Percentiles rank a stretch among this genome's conserved stretches.
Evolutionary conservation across 352 stramenopile species (phyloP).

Genomic region (Lagenidium giganteum): DNA sequence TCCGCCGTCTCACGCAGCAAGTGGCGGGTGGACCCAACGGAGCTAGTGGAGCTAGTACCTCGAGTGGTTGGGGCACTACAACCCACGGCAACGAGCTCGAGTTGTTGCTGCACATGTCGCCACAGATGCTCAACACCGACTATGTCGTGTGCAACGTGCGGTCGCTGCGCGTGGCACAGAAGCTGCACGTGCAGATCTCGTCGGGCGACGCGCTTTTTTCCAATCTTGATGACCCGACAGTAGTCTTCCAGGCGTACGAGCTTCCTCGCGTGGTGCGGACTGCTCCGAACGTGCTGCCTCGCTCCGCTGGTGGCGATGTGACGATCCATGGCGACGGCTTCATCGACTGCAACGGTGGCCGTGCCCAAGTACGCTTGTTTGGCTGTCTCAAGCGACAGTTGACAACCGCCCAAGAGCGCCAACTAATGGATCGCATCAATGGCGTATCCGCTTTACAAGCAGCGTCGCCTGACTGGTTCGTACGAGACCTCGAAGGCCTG

Average conservation of each 20-base stretch:
- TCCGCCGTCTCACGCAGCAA: slow-evolving; percentile 34
- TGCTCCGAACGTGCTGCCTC: slow-evolving; percentile 40
- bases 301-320: slow-evolving; percentile 49
- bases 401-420: slow-evolving; percentile 19
- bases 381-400: slow-evolving; percentile 27
- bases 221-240: slow-evolving; percentile 6
- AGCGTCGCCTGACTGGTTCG: slow-evolving; percentile 30
- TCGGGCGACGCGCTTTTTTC: slow-evolving; percentile 58
- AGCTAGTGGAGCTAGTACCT: too few species aligned
- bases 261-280: slow-evolving; percentile 34
- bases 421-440: slow-evolving; percentile 31
- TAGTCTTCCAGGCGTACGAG: slow-evolving; percentile 43
- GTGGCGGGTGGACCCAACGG: too few species aligned
- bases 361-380: slow-evolving; percentile 41
- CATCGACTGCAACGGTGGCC: slow-evolving; percentile 22
- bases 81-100: slow-evolving; percentile 30
- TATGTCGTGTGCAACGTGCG: slow-evolving; percentile 26
- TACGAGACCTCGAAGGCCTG: slow-evolving; percentile 30
- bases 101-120: slow-evolving; percentile 56
- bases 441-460: slow-evolving; percentile 16
- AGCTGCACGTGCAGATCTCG: slow-evolving; percentile 51
- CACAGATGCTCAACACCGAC: slow-evolving; percentile 36
- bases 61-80: not conserved
- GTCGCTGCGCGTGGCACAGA: slow-evolving; percentile 26
- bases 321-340: slow-evolving; percentile 37